Base-by-base conservation (phyloP, 2,329 filamentous ascomycete genomes). In the Talaromyces atroroseus region DNA sequence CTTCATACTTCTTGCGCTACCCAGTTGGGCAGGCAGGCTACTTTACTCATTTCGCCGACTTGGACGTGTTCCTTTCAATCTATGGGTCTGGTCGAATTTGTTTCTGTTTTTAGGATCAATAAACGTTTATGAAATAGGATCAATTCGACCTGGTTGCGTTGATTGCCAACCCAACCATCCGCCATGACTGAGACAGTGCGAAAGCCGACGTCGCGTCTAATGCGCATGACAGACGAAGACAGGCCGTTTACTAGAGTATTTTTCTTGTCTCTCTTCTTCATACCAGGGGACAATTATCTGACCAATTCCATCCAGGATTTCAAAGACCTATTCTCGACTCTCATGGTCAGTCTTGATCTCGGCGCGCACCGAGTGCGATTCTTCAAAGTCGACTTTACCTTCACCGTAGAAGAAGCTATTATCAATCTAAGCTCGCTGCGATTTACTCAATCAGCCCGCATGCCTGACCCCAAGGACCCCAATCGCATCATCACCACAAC, bases 191-290 rank as follows among this genome's bases (percentile, higher is more conserved):
- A 49, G 81, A 95, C 92, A 74, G 96, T 97, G 92, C 92, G 97
- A 82, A 92, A 97, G 77, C 96, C 92, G 61, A 96, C 92, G 26
- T 96, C 92, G 68, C 86, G 92, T 72, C 80, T 97, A 68, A 81
- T 99, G 80, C 91, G 92, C 75, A 96, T 96, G 92, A 97, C 94
- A 72, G 89, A 94, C 69, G 92, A 97, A 80, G 92, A 96, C 69
- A 85, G 92, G 68, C 92, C 94, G 44, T 97, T 92, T 71, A 96
- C 91, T 56, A 90, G 87, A 78, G 90, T 95, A 82, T 76, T 87
- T 56, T 53, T 52, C 59, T 57, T 44, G 12, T 18, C 18, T 34
- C 23, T 14, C 16, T 8, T 6, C 11, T 16, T 29, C 26, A 29
- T 29, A 10, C 26, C 26, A 11, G 20, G n/a, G n/a, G n/a, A n/a